Percentiles rank a stretch among this genome's conserved stretches.
Conservation (phyloP, 495 filamentous ascomycete species). For the Massariosphaeria phaeospora region DNA sequence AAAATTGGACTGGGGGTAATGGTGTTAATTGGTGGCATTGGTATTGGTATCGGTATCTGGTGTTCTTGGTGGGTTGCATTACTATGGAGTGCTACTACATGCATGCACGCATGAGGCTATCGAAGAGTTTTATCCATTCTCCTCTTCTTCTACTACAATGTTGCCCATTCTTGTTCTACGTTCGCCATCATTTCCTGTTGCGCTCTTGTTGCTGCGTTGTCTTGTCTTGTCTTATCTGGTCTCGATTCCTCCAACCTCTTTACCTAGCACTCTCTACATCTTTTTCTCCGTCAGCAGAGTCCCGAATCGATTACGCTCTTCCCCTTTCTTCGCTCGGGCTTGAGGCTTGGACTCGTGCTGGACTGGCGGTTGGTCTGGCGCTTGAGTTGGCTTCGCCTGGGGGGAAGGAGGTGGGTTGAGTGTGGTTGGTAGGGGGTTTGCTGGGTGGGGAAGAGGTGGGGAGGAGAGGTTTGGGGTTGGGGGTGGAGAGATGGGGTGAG, state of each 20-base stretch:
- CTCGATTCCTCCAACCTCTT: too few species aligned
- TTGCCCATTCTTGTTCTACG: not conserved
- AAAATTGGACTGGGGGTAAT: not conserved
- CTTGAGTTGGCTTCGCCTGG: constrained; percentile 5
- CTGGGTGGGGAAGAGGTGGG: not conserved
- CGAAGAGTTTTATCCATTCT: too few species aligned
- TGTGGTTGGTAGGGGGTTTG: not conserved
- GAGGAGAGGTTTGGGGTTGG: not conserved
- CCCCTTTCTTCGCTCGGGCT: not conserved
- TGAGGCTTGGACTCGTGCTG: constrained; percentile 4
- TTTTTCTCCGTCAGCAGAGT: not conserved
- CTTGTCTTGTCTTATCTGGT: not conserved
- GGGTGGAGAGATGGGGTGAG: not conserved
- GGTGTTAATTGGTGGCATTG: not conserved
- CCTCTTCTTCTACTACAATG: not conserved
- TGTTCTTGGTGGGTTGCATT: not conserved
- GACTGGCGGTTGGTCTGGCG: not conserved
- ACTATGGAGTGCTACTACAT: not conserved
- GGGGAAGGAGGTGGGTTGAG: not conserved
- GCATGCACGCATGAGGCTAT: too few species aligned
- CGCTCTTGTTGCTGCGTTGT: not conserved
- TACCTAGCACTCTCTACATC: too few species aligned
- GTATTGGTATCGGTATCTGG: not conserved
- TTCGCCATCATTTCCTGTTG: not conserved
- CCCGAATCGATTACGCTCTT: not conserved